Evolutionary conservation across 257 asterid species (phyloP).

Genomic region (Solanum sparsipilum): DNA sequence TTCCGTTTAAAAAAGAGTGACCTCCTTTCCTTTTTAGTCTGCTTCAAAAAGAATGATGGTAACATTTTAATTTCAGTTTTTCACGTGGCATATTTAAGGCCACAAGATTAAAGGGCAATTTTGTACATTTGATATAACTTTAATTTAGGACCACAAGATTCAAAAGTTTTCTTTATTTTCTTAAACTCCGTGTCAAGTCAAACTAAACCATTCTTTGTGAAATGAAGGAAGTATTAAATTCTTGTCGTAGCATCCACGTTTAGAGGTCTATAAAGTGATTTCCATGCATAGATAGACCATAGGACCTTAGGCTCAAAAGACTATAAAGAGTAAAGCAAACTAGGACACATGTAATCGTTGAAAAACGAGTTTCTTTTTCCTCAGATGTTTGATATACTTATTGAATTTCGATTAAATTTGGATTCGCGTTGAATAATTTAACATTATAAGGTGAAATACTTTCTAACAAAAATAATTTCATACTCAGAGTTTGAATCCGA

Average conservation of each 20-base stretch:
- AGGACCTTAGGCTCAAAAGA: background rate
- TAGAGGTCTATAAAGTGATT: background rate
- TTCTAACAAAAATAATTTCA: background rate
- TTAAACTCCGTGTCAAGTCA: too few species aligned
- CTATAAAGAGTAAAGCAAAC: background rate
- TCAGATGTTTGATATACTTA: fast-evolving
- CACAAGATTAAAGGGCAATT: too few species aligned
- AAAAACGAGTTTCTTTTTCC: background rate
- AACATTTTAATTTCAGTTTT: too few species aligned
- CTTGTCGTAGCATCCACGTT: background rate
- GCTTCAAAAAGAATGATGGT: too few species aligned
- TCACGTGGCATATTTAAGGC: too few species aligned
- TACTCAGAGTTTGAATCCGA: background rate
- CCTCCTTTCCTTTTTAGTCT: too few species aligned
- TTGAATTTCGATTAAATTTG: background rate
- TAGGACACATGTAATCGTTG: background rate
- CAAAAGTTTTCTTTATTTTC: too few species aligned
- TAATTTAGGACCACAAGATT: too few species aligned
- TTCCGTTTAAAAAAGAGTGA: too few species aligned
- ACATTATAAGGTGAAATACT: background rate
- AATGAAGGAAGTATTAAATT: background rate
- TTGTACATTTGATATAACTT: too few species aligned
- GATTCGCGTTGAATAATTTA: fast-evolving
- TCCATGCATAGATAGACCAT: background rate
- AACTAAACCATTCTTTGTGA: too few species aligned